A percentile compares a stretch with the other conserved stretches of the same genome.
These are phyloP conservation scores for Lumnitzera littorea DNA, from an alignment of 345 rosid species.

Conservation along the genomic window DNA sequence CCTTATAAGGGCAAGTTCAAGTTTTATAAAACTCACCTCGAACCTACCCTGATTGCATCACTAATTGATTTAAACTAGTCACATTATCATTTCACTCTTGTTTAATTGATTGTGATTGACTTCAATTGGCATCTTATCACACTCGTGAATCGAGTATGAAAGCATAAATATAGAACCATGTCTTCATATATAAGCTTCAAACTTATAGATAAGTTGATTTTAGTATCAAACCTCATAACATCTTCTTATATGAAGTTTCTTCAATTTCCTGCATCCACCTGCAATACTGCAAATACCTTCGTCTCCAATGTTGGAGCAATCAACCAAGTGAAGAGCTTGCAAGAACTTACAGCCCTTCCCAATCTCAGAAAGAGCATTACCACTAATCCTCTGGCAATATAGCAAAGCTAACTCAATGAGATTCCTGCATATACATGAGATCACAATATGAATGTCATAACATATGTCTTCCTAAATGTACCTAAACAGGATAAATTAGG, in stretches of 20 bases:
- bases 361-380: slow-evolving; percentile 59
- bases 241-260: slow-evolving; percentile 85
- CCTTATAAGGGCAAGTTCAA: no score
- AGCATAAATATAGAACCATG: no score
- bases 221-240: slow-evolving; percentile 58
- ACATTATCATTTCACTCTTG: no score
- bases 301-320: slow-evolving; percentile 79
- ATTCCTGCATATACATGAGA: slow-evolving; percentile 37
- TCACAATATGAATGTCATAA: neutral
- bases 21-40: no score
- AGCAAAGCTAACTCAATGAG: slow-evolving; percentile 76
- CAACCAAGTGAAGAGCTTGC: slow-evolving; percentile 79
- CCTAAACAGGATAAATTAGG: no score
- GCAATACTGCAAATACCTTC: slow-evolving; percentile 73
- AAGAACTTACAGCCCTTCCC: slow-evolving; percentile 75
- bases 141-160: no score
- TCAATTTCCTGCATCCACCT: slow-evolving; percentile 69
- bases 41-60: no score
- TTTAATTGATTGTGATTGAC: no score
- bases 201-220: neutral
- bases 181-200: no score
- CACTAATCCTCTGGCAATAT: slow-evolving; percentile 79
- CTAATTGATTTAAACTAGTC: no score
- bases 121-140: no score
- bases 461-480: no score